Percentiles rank a stretch among this genome's conserved stretches.
Conservation (phyloP, 768 basidiomycete genomes). For the Hemileccinum rubropunctum region DNA sequence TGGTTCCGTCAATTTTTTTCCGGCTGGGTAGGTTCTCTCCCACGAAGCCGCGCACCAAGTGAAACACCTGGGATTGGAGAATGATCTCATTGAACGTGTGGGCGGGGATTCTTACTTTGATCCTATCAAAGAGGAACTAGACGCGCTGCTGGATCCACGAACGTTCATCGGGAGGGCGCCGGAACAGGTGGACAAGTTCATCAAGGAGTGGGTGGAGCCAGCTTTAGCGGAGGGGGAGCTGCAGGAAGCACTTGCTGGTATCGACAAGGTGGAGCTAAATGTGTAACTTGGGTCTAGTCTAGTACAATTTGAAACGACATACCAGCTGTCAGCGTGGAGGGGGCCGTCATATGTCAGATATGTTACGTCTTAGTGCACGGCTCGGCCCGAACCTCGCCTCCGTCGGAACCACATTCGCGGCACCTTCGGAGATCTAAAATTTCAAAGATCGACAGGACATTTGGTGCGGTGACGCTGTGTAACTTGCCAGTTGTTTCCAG, state of each 20-base stretch:
- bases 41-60: conserved; percentile 95
- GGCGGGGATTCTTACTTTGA: conserved; percentile 82
- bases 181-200: conserved; percentile 88
- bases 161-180: conserved; percentile 95
- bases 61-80: conserved; percentile 90
- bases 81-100: conserved; percentile 92
- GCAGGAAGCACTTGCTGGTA: conserved; percentile 47
- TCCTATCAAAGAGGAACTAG: conserved; percentile 79
- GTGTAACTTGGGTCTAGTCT: conserved; percentile 30
- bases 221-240: conserved; percentile 62
- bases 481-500: not conserved
- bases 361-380: not conserved
- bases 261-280: conserved; percentile 61
- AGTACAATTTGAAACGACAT: too few relatives aligned
- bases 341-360: too few relatives aligned
- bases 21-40: conserved; percentile 69
- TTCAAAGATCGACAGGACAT: conserved; percentile 16
- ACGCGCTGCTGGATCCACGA: conserved; percentile 73
- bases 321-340: too few relatives aligned
- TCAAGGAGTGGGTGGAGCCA: conserved; percentile 86
- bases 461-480: not conserved
- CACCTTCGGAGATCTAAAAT: conserved; percentile 13
- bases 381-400: conserved; percentile 21
- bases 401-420: conserved; percentile 14
- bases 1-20: conserved; percentile 1